These are phyloP conservation scores for Fusarium avenaceum DNA, from an alignment of 2,329 filamentous ascomycete genomes.

Conservation along the genomic window DNA sequence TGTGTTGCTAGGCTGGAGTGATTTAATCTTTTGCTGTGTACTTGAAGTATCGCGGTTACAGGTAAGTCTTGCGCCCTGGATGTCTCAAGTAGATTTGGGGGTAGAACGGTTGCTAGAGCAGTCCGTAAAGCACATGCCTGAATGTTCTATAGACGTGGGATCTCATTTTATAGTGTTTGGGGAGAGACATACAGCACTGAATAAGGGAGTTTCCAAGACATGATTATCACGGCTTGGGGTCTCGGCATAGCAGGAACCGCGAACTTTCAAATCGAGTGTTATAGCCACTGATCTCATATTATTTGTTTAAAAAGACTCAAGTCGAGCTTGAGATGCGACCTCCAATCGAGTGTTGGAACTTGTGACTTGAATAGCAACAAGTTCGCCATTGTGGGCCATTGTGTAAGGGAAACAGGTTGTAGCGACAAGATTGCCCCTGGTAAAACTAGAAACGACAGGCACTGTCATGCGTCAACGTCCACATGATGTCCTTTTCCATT, in stretches of 20 bases:
- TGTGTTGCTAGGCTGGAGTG: conserved; percentile 19
- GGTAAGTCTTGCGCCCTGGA: background rate
- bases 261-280: background rate
- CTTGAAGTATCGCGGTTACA: conserved; percentile 2
- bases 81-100: conserved; percentile 31
- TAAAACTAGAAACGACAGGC: background rate
- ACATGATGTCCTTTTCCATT: conserved; percentile 12
- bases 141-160: conserved; percentile 30
- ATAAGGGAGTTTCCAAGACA: conserved; percentile 12
- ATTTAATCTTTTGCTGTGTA: conserved; percentile 13
- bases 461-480: conserved; percentile 6
- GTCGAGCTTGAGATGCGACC: background rate
- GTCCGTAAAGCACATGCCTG: conserved; percentile 16
- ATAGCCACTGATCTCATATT: conserved; percentile 7
- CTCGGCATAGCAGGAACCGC: conserved; percentile 26
- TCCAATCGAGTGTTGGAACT: background rate
- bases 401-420: conserved; percentile 15
- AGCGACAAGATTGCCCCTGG: conserved; percentile 1
- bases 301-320: background rate
- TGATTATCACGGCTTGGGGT: conserved; percentile 22
- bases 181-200: conserved; percentile 19
- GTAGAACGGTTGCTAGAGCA: conserved; percentile 28
- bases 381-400: conserved; percentile 21
- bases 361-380: background rate
- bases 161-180: conserved; percentile 24